Base-by-base conservation (phyloP, 495 filamentous ascomycete genomes). In the Pseudoneurospora amorphoporcata region DNA sequence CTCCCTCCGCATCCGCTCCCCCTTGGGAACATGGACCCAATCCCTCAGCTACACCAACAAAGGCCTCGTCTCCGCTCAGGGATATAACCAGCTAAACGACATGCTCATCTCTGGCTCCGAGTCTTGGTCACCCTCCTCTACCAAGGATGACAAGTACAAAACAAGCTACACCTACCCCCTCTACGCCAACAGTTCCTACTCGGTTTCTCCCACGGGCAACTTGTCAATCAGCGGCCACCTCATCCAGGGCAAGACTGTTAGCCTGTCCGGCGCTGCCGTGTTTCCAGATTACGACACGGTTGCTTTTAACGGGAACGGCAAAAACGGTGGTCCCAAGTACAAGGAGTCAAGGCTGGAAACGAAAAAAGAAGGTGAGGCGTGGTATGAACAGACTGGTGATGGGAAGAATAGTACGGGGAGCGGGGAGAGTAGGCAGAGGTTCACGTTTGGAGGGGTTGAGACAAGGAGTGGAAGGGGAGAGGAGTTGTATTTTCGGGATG, bases 161-260 rank as follows among this genome's bases (percentile, higher is more conserved):
- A 75, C 84, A 10, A 81, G 76, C 5, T 94, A 91, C 81, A 76
- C 76, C 9, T 94, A 93, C 75, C 92, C 92, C 3, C 74, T 95
- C 83, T 81, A 69, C 23, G 87, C 88, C 19, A 88, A 89, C 70
- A 85, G 85, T 7, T 83, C 86, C 2, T 90, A 87, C 72, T 68
- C 73, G 42, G 76, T 84, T 37, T 75, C 81, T 0, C 65, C 82
- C 17, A 77, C 80, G 39, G 87, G 87, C 3, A 88, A 88, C 69
- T 80, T 90, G 68, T 84, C 85, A 38, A 90, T 94, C 61, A 82
- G 83, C 68, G 91, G 87, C 0, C 80, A 81, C 32, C 79, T 95
- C 35, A 77, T 80, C 41, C 88, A 91, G 68, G 89, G 90, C 8
- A 86, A 92, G 12, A 73, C 85, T 0, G 81, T 89, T 12, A 77